Base-by-base conservation (phyloP, 2,329 filamentous ascomycete genomes). In the Fusarium secorum region DNA sequence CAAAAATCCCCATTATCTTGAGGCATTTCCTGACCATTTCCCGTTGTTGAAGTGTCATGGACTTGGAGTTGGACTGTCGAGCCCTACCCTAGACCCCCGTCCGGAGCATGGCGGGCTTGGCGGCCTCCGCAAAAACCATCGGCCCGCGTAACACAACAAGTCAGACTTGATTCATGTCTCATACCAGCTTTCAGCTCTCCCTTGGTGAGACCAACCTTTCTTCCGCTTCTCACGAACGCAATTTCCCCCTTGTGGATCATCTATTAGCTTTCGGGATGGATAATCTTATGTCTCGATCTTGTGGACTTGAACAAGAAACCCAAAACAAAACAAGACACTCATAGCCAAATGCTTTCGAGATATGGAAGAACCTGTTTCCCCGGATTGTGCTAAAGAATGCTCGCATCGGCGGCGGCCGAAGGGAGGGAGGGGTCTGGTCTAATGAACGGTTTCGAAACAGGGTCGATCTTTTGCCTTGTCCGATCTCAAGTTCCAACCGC, bases 101-200 rank as follows among this genome's bases (percentile, higher is more conserved):
- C 18, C 18, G 32, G 35, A 42, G 22, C n/a, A 11, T 6, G 49
- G 5, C 24, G 20, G 24, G 17, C 24, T 28, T 15, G 53, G 41
- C 33, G 14, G 49, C 39, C 42, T 46, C 60, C 66, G 60, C 66
- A 62, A 57, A 56, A 66, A 57, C 28, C 26, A 28, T 60, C 66
- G 66, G 66, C 66, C 66, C 66, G 60, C 61, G 48, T 22, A 32
- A 48, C 52, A 41, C 20, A 32, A 17, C 11, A 11, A 24, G 8
- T n/a, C 28, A 36, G 39, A 53, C 64, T 57, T 38, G 55, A 32
- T 30, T 54, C 24, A 22, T 69, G 41, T 69, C 66, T 69, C 66
- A 69, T 69, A 56, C 45, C 54, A 60, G 41, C 60, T 57, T 48
- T 70, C 66, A 70, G 55, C 66, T 66, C 66, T 66, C 67, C 66